Base-by-base conservation (phyloP, 768 basidiomycete genomes). In the Hericium alpestre region DNA sequence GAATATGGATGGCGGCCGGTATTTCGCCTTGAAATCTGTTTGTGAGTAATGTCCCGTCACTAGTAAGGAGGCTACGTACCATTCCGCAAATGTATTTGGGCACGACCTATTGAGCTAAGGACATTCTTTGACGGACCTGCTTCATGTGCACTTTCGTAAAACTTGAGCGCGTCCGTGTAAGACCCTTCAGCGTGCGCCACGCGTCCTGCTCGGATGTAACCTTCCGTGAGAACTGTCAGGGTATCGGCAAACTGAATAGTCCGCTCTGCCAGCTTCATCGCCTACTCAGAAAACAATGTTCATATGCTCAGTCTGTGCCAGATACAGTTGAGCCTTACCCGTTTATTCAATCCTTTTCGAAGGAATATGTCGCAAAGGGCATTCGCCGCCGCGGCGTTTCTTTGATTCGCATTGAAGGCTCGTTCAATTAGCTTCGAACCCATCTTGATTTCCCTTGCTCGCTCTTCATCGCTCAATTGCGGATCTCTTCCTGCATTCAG, bases 201-300 rank as follows among this genome's bases (percentile, higher is more conserved):
- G 16, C 92, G 82, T 2, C 85, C 95, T 13, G 93, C 84, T 37
- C 87, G 79, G 15, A 94, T 71, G 65, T 93, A 89, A 2, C 93
- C 87, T 64, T 96, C 94, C 0, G 90, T 87, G 27, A 94, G 76
- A 15, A 95, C 74, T 0, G 89, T 78, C 37, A 91, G 75, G 0
- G 89, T 92, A 64, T 98, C 95, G 0, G 94, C 88, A 65, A 90
- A 96, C 66, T 97, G 93, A 41, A 98, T 84, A 0, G 93, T 87
- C 53, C 93, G 81, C 65, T 98, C 96, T 22, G 93, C 93, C 18
- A 98, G 75, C 74, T 98, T 99, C 47, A 95, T 69, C 0, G 93
- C 91, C 84, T 93, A 56, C 1, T 55, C 18, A 12, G 23, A 51
- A 8, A 20, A 18, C 54, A 9, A 46, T 9, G 32, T 32, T 32